These are phyloP conservation scores for Colletotrichum filicis DNA, from an alignment of 2,329 filamentous ascomycete genomes.

Conservation along the genomic window DNA sequence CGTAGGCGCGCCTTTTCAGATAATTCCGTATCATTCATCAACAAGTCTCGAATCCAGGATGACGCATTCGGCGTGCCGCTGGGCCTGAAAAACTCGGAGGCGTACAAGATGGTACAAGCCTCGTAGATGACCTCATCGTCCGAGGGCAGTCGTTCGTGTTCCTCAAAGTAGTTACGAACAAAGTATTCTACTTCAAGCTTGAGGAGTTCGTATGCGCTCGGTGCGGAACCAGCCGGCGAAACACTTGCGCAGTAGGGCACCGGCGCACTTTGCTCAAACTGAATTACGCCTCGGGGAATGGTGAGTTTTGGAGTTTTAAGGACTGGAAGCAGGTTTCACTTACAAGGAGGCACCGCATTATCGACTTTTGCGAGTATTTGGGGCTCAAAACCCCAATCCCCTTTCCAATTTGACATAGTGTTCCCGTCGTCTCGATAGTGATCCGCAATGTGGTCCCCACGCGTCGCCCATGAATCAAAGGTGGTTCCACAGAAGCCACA, in stretches of 20 bases:
- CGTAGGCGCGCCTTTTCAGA: slow-evolving; percentile 37
- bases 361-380: slow-evolving; percentile 49
- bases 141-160: slow-evolving; percentile 34
- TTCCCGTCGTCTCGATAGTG: slow-evolving; percentile 52
- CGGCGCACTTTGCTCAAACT: slow-evolving; percentile 12
- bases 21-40: slow-evolving; percentile 34
- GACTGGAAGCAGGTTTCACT: not conserved
- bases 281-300: slow-evolving; percentile 16
- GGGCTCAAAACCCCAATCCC: slow-evolving; percentile 54
- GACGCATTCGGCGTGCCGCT: not conserved
- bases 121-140: slow-evolving; percentile 39
- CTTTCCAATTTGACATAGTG: slow-evolving; percentile 56
- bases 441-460: slow-evolving; percentile 52
- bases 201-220: slow-evolving; percentile 48
- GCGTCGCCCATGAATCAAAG: slow-evolving; percentile 49
- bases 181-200: slow-evolving; percentile 48
- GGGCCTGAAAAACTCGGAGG: slow-evolving; percentile 37
- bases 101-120: slow-evolving; percentile 43
- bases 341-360: slow-evolving; percentile 54
- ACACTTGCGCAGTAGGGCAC: slow-evolving; percentile 19
- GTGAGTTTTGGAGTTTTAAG: not conserved
- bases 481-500: slow-evolving; percentile 53
- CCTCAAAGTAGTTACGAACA: slow-evolving; percentile 40
- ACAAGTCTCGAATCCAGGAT: slow-evolving; percentile 43
- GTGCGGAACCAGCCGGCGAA: slow-evolving; percentile 34